phyloP scores from a whole-genome alignment of 805 yeast species.

The Monosporozyma yasuniensis region DNA sequence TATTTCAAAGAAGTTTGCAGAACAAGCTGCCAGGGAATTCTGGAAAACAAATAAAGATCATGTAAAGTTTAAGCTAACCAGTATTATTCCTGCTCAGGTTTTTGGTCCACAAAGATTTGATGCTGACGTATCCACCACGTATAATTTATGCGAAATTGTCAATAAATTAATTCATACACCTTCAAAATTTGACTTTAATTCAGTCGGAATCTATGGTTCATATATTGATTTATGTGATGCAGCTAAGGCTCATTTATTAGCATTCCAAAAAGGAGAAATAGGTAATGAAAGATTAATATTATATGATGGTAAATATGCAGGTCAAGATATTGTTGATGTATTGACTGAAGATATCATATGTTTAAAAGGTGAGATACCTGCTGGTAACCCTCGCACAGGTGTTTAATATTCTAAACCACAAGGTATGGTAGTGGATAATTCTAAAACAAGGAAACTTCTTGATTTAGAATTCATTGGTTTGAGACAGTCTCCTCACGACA shows the following conservation, averaged over 20 bases:
- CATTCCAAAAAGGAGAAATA: conserved; percentile 34
- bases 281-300: conserved; percentile 29
- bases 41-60: conserved; percentile 31
- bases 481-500: conserved; percentile 15
- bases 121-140: conserved; percentile 27
- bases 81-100: conserved; percentile 38
- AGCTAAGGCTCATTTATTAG: conserved; percentile 46
- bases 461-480: conserved; percentile 17
- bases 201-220: conserved; percentile 10
- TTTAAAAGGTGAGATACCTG: conserved; percentile 37
- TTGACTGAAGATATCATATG: conserved; percentile 35
- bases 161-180: conserved; percentile 28
- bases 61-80: conserved; percentile 33
- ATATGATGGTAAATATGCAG: conserved; percentile 18
- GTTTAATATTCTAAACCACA: background rate
- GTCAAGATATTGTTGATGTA: conserved; percentile 23
- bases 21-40: conserved; percentile 49
- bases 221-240: conserved; percentile 54
- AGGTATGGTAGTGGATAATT: conserved; percentile 9
- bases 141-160: conserved; percentile 31
- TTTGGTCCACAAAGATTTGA: conserved; percentile 47
- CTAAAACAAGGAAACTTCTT: conserved; percentile 15
- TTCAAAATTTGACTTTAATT: conserved; percentile 18
- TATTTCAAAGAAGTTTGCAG: conserved; percentile 45
- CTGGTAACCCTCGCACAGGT: conserved; percentile 29